Base-by-base conservation (phyloP, 2,329 filamentous ascomycete genomes). In the Corniculantispora saksenae region DNA sequence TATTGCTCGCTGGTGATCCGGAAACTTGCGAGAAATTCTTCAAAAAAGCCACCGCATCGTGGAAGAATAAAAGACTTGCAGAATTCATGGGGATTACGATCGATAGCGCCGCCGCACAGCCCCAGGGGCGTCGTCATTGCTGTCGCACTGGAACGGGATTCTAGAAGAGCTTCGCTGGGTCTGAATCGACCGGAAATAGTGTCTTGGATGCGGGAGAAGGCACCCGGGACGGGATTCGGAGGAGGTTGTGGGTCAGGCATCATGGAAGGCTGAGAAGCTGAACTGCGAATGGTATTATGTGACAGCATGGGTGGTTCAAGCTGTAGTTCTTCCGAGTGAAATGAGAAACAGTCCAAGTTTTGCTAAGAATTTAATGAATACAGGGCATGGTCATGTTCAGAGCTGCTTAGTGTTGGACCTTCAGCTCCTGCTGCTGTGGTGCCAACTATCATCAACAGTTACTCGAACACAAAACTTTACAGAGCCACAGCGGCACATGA, bases 41-140 rank as follows among this genome's bases (percentile, higher is more conserved):
- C 10, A 5, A 32, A 10, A 10, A 32, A 10, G 32, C 32, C 32
- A 10, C 32, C 32, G 32, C 32, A 43, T 43, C 38, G 38, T 4
- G 17, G 38, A 43, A 4, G 12, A 13, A 32, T 10, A 10, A 32
- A 32, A 15, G 27, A 21, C 12, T 27, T 50, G 47, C 21, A 25
- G 21, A 50, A n/a, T 25, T 32, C 53, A 55, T 53, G 35, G 61
- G 61, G 27, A 38, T 63, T 17, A 43, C 38, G 38, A 62, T 56
- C 51, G 40, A 45, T 61, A 23, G n/a, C 10, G 15, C 19, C n/a
- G 12, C 23, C 32, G 60, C 61, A 50, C 51, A 63, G 61, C 61
- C 61, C 55, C 61, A 63, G 27, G 27, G 50, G 61, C 61, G 50
- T 63, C 61, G 61, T 63, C 51, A 63, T 56, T n/a, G 59, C 45